These are phyloP conservation scores for Lanmaoa pseudosensibilis DNA, from an alignment of 768 basidiomycete species.

Conservation along the genomic window DNA sequence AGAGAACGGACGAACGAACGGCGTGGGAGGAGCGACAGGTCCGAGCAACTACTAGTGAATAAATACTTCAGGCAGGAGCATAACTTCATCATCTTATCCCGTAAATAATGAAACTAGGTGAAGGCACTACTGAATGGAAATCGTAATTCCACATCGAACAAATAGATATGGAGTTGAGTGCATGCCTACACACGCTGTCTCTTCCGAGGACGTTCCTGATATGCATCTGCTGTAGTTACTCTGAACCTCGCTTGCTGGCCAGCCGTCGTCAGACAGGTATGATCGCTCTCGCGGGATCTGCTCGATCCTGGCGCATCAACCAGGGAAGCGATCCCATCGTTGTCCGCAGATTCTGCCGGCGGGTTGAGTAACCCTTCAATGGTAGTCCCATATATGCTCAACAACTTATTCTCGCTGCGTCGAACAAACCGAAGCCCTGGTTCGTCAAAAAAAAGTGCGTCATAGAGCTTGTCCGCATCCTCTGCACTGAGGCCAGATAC, in stretches of 20 bases:
- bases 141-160: no score
- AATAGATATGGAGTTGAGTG: no score
- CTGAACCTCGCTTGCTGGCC: neutral
- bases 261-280: neutral
- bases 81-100: no score
- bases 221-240: slow-evolving; percentile 1
- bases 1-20: no score
- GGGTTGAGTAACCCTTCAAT: neutral
- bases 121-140: neutral
- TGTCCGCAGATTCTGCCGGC: neutral
- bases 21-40: no score
- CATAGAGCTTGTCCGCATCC: slow-evolving; percentile 5
- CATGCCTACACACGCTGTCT: neutral
- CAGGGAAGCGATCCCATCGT: neutral
- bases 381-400: no score
- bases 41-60: no score
- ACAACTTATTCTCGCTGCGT: neutral
- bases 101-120: no score
- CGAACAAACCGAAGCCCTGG: neutral
- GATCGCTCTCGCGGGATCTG: neutral
- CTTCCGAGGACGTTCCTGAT: neutral
- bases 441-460: slow-evolving; percentile 7
- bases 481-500: slow-evolving; percentile 1
- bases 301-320: neutral
- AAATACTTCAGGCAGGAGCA: no score